phyloP scores from a whole-genome alignment of 306 rosid genomes.

The Castanea sativa region DNA sequence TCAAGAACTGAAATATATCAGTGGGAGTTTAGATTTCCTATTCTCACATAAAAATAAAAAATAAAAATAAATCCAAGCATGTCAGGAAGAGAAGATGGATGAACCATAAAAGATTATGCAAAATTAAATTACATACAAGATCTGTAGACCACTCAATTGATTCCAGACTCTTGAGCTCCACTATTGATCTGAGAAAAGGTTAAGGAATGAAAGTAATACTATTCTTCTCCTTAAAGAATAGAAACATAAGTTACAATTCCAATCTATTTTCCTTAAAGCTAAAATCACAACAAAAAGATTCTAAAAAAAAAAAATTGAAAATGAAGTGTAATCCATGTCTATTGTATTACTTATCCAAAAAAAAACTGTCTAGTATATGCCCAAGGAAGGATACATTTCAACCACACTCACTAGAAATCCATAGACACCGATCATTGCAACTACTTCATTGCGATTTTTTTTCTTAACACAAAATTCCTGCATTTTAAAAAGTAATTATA shows the following conservation, averaged over 20 bases:
- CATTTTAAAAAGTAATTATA: constrained; percentile 21
- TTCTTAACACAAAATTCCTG: constrained; percentile 71
- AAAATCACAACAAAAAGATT: neutral
- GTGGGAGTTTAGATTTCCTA: neutral
- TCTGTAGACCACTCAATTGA: constrained; percentile 48
- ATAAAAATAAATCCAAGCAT: neutral
- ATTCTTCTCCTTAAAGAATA: neutral
- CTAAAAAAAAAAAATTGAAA: neutral
- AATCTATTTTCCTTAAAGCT: neutral
- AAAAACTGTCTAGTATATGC: neutral
- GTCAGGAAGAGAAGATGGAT: neutral
- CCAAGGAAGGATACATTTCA: constrained; percentile 57
- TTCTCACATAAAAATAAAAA: neutral
- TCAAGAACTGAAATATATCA: neutral
- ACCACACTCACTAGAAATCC: constrained; percentile 46
- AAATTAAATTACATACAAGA: constrained; percentile 42
- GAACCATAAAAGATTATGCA: neutral
- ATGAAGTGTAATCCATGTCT: neutral
- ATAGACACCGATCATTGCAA: constrained; percentile 58
- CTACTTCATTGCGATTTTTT: constrained; percentile 56
- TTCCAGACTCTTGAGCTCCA: constrained; percentile 51
- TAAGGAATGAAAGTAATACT: constrained; percentile 21
- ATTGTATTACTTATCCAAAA: too few species aligned
- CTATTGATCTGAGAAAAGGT: constrained; percentile 41
- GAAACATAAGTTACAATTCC: neutral